Conservation (phyloP, 73 alveolate species). For the Tetrahymena thermophila region DNA sequence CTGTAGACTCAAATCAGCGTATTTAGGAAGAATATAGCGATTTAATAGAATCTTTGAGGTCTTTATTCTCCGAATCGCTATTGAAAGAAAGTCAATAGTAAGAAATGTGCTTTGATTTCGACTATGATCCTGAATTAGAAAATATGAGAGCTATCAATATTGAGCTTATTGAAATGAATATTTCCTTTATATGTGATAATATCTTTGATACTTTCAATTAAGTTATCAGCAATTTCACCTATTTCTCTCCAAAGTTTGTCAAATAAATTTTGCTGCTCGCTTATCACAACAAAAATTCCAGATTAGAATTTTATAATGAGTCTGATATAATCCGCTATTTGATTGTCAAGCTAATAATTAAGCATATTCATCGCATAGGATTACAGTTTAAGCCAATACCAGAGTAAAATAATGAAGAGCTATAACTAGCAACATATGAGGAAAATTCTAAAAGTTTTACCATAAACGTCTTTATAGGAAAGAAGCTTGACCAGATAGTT, state of each 20-base stretch:
- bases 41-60: background rate
- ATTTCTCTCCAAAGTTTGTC: background rate
- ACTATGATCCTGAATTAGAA: background rate
- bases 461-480: background rate
- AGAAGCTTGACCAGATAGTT: background rate
- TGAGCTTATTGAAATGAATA: background rate
- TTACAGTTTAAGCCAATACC: background rate
- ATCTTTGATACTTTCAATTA: background rate
- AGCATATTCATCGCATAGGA: background rate
- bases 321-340: background rate
- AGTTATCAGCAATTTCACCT: background rate
- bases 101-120: background rate
- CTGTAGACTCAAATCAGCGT: background rate
- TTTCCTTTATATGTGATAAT: background rate
- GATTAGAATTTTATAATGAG: background rate
- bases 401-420: background rate
- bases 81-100: background rate
- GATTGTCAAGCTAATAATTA: background rate
- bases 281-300: background rate
- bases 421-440: background rate
- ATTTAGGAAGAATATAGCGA: background rate
- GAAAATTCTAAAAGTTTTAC: background rate
- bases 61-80: background rate
- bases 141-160: background rate
- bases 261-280: background rate